These are phyloP conservation scores for Cladosporium sphaerospermum DNA, from an alignment of 2,329 filamentous ascomycete species.

Conservation along the genomic window DNA sequence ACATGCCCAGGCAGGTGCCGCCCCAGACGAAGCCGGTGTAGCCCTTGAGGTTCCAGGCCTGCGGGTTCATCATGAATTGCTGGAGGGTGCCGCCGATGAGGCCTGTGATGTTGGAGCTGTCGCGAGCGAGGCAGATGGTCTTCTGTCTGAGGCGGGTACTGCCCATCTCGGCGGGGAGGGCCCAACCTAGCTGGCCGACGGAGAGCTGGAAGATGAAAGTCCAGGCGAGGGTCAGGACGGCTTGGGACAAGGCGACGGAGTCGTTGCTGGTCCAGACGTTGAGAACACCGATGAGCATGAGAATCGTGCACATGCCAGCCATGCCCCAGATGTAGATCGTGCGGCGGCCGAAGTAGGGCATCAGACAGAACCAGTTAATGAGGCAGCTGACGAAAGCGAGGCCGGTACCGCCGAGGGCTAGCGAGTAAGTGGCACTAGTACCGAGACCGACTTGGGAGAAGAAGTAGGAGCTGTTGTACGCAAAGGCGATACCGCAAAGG, in stretches of 20 bases:
- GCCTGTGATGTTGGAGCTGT: neutral
- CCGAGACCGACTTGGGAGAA: slow-evolving; percentile 35
- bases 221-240: slow-evolving; percentile 47
- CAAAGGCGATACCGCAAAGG: slow-evolving; percentile 28
- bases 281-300: slow-evolving; percentile 16
- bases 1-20: slow-evolving; percentile 21
- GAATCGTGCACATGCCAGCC: slow-evolving; percentile 26
- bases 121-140: slow-evolving; percentile 18
- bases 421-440: slow-evolving; percentile 28
- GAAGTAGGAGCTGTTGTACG: slow-evolving; percentile 34
- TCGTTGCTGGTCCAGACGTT: slow-evolving; percentile 14
- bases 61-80: slow-evolving; percentile 5
- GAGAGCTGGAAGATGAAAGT: slow-evolving; percentile 19
- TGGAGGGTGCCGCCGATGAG: neutral
- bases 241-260: slow-evolving; percentile 32
- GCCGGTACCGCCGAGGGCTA: slow-evolving; percentile 27
- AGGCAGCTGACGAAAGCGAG: slow-evolving; percentile 19
- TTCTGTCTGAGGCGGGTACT: slow-evolving; percentile 17
- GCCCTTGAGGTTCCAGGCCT: slow-evolving; percentile 23
- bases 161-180: slow-evolving; percentile 16
- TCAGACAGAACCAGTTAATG: slow-evolving; percentile 25
- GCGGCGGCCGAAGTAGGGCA: slow-evolving; percentile 34
- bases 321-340: slow-evolving; percentile 30
- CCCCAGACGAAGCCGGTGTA: slow-evolving; percentile 31
- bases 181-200: slow-evolving; percentile 18